Base-by-base conservation (phyloP, 768 basidiomycete species). In the Termitomyces sp. region DNA sequence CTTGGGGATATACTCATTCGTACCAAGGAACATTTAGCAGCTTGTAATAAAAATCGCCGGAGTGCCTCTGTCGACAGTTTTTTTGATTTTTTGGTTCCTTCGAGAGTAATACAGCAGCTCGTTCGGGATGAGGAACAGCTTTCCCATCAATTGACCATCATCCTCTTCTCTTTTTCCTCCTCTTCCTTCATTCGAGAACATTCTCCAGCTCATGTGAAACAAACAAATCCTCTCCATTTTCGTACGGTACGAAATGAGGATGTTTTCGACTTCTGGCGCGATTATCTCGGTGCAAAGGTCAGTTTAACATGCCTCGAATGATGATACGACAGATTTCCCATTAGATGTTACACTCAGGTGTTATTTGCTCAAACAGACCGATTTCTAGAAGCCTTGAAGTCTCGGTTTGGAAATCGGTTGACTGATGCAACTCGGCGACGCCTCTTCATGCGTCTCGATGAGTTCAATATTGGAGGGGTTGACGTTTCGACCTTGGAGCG, bases 281-380 rank as follows among this genome's bases (percentile, higher is more conserved):
- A 63, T 46, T 60, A 61, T 44, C 49, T 70, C 5, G 69, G 69
- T n/a, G 59, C 41, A 28, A 68, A 68, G 45, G 68, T 65, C n/a
- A 34, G 62, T 59, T 3, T 12, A 26, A 47, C 26, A 15, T 20
- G 2, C 8, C 24, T 10, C 10, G 6, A 15, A 28, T 29, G 7
- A 28, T 29, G 7, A 5, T n/a, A 7, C 9, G 29, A 6, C 33
- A 16, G 20, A 39, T 8, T 15, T 47, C 50, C 56, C 36, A 51
- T 51, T 15, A n/a, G 26, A 37, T 26, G 20, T 36, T 1, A 34
- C 3, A 20, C 20, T 5, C 36, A 68, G 64, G 46, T 64, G 3
- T 53, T 64, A 3, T 65, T 63, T 28, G 66, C 61, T 5, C 60
- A 53, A 29, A 64, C 59, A 20, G 62, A 65, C 16, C 56, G 64